Evolutionary conservation across 805 yeast genomes (phyloP).

Genomic region (Pichia manshurica): DNA sequence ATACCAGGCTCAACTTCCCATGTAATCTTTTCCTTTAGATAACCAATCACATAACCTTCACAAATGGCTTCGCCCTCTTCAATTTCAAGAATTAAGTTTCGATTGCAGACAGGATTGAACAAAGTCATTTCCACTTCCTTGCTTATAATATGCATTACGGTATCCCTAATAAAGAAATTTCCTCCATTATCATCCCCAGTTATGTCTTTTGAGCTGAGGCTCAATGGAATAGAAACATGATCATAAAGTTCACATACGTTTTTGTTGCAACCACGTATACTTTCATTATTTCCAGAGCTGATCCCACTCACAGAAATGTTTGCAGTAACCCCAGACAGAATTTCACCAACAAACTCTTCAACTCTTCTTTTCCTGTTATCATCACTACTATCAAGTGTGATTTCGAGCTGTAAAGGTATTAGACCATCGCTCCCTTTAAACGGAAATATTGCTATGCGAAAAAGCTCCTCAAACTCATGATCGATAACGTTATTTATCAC

Average conservation of each 20-base stretch:
- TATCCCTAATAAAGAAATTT: conserved; percentile 37
- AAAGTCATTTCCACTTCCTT: conserved; percentile 50
- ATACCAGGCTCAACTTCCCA: conserved; percentile 48
- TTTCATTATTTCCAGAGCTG: conserved; percentile 14
- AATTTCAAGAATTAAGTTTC: conserved; percentile 38
- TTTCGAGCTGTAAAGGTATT: neutral
- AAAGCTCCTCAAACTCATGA: neutral
- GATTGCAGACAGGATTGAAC: conserved; percentile 48
- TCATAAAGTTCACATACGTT: conserved; percentile 1
- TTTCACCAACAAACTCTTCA: conserved; percentile 33
- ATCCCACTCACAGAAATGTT: conserved; percentile 25
- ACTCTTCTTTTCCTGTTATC: conserved; percentile 18
- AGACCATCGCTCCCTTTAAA: conserved; percentile 19
- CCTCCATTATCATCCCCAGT: conserved; percentile 3
- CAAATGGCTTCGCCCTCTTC: conserved; percentile 43
- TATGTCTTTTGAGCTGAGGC: conserved; percentile 1
- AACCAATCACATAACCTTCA: conserved; percentile 43
- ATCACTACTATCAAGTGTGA: conserved; percentile 7
- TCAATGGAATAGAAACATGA: conserved; percentile 4
- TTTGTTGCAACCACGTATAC: neutral
- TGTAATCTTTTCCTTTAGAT: conserved; percentile 35
- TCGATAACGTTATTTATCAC: conserved; percentile 4
- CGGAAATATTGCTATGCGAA: conserved; percentile 21
- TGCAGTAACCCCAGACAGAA: conserved; percentile 33
- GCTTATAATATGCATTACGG: conserved; percentile 49